These are phyloP conservation scores for Alternaria gansuensis DNA, from an alignment of 2,329 filamentous ascomycete species.

Conservation along the genomic window DNA sequence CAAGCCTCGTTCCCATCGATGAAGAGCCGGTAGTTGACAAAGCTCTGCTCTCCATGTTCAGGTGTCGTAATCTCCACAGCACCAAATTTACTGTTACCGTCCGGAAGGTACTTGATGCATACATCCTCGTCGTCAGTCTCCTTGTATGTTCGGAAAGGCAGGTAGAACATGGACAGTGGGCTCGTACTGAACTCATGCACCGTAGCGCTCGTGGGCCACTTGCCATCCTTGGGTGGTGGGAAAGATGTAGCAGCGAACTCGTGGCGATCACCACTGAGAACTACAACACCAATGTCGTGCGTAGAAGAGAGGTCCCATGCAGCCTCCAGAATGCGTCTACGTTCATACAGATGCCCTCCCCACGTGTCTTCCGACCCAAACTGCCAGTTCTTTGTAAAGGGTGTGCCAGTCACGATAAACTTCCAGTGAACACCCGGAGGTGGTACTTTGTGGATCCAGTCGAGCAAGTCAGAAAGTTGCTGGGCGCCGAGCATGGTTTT, in stretches of 20 bases:
- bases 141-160: constrained; percentile 82
- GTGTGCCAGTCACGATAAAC: constrained; percentile 86
- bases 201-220: constrained; percentile 58
- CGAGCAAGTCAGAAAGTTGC: constrained; percentile 81
- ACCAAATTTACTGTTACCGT: constrained; percentile 89
- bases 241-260: constrained; percentile 92
- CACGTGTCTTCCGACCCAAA: constrained; percentile 90
- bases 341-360: constrained; percentile 88
- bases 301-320: constrained; percentile 86
- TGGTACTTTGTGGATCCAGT: constrained; percentile 76
- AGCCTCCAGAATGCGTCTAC: constrained; percentile 79
- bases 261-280: constrained; percentile 92
- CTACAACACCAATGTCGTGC: constrained; percentile 77
- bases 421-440: constrained; percentile 89
- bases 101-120: constrained; percentile 83
- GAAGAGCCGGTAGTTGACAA: constrained; percentile 81
- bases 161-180: constrained; percentile 92
- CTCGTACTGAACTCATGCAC: constrained; percentile 93
- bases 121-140: constrained; percentile 85
- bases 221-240: constrained; percentile 67
- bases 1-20: constrained; percentile 82
- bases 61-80: constrained; percentile 78
- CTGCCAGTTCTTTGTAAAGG: constrained; percentile 97
- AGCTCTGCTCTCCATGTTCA: constrained; percentile 70
- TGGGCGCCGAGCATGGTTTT: constrained; percentile 88